Percentiles rank a stretch among this genome's conserved stretches.
Evolutionary conservation across 179 eudicot genomes (phyloP).

Genomic region (Silene noctiflora): DNA sequence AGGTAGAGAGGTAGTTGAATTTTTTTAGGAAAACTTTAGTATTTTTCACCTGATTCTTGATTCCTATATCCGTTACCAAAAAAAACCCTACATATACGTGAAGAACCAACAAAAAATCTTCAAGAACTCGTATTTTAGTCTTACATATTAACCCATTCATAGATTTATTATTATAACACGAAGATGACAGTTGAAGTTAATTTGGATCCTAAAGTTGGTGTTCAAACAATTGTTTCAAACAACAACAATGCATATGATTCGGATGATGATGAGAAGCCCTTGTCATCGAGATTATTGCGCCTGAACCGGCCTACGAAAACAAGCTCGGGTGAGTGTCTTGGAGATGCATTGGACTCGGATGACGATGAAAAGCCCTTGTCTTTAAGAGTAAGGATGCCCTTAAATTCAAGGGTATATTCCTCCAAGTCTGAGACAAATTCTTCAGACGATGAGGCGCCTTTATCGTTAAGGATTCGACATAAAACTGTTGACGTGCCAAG

Average conservation of each 20-base stretch:
- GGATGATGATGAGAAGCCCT: not conserved
- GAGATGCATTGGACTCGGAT: not conserved
- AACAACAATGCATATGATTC: not conserved
- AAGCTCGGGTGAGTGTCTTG: not conserved
- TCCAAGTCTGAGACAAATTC: not conserved
- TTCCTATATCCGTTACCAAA: no score
- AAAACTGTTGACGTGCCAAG: not conserved
- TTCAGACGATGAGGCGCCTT: not conserved
- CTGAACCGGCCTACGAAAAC: not conserved
- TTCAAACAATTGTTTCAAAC: not conserved
- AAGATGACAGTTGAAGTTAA: not conserved
- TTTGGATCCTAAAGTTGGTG: not conserved
- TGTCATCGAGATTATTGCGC: not conserved
- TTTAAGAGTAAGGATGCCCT: not conserved
- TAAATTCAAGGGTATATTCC: not conserved
- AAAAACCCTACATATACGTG: no score
- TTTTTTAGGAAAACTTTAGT: no score
- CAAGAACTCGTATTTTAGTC: no score
- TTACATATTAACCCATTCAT: no score
- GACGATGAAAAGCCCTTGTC: constrained; percentile 8
- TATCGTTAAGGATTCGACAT: not conserved
- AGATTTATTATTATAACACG: no score
- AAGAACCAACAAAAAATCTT: no score
- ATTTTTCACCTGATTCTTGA: no score
- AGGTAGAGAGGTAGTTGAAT: no score